Evolutionary conservation across 768 basidiomycete species (phyloP).

Genomic region (Dioszegia crocea): DNA sequence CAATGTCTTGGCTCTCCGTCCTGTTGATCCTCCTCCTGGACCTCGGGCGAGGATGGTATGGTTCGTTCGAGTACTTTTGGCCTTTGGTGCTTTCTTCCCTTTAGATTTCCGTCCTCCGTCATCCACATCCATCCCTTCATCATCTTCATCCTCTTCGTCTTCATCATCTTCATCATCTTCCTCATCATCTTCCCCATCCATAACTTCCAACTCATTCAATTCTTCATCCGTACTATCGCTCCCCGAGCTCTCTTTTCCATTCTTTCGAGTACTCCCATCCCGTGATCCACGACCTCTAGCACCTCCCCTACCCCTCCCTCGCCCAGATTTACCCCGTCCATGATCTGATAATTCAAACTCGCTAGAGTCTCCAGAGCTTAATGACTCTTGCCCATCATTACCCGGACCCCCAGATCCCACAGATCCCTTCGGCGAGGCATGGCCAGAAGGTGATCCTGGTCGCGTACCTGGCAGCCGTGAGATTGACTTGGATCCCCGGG

Average conservation of each 20-base stretch:
- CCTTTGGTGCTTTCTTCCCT: not conserved
- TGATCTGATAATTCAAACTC: conserved; percentile 13
- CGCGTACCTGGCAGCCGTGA: too few species aligned
- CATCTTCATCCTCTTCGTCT: conserved; percentile 14
- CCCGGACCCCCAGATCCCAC: not conserved
- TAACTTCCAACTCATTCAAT: conserved; percentile 9
- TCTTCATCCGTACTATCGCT: conserved; percentile 3
- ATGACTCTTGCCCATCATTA: not conserved
- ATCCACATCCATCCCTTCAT: conserved; percentile 10
- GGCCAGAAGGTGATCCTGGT: not conserved
- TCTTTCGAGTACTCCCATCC: conserved; percentile 2
- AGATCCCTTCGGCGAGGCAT: not conserved
- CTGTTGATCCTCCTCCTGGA: too few species aligned
- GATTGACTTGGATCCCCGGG: too few species aligned
- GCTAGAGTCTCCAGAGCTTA: conserved; percentile 19
- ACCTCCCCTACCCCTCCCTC: conserved; percentile 5
- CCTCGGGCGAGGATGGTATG: not conserved
- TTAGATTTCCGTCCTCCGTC: not conserved
- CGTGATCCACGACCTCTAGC: not conserved
- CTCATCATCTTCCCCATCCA: too few species aligned
- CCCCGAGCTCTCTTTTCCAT: not conserved
- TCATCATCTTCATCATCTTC: too few species aligned
- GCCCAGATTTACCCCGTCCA: not conserved
- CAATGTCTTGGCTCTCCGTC: not conserved
- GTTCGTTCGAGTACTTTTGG: not conserved